Conservation (phyloP, 768 basidiomycete species). For the Rhodocollybia butyracea region DNA sequence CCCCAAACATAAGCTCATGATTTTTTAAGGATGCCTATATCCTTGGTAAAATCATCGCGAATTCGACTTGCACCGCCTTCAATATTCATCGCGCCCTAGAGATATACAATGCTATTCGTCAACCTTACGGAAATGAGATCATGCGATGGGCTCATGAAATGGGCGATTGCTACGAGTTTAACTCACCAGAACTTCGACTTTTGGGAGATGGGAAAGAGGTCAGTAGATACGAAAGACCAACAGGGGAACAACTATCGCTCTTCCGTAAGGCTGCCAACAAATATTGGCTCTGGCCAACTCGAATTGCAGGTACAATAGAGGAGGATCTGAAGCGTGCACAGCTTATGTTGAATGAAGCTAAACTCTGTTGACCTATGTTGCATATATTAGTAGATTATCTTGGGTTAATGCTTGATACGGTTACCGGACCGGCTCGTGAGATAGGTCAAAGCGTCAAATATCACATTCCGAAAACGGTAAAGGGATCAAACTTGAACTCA, state of each 20-base stretch:
- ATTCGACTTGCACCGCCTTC: not conserved
- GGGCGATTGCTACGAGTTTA: not conserved
- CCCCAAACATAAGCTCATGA: not conserved
- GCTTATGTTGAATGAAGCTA: not conserved
- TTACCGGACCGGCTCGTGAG: too few relatives aligned
- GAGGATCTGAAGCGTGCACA: not conserved
- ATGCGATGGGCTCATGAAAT: not conserved
- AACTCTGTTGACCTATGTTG: too few relatives aligned
- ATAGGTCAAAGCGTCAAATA: too few relatives aligned
- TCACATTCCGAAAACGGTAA: too few relatives aligned
- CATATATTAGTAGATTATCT: too few relatives aligned
- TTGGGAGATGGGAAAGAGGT: not conserved
- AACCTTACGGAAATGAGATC: not conserved
- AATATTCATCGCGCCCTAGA: not conserved
- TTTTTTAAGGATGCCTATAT: constrained; percentile 2
- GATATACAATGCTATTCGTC: not conserved
- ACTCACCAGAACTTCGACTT: not conserved
- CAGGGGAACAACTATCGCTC: not conserved
- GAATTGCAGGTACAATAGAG: not conserved
- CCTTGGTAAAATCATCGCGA: not conserved
- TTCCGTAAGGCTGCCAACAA: not conserved
- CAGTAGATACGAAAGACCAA: not conserved
- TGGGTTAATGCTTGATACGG: too few relatives aligned
- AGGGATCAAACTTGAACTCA: too few relatives aligned
- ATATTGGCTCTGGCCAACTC: not conserved